phyloP scores from a whole-genome alignment of 106 monocot species.

The Allium sativum region DNA sequence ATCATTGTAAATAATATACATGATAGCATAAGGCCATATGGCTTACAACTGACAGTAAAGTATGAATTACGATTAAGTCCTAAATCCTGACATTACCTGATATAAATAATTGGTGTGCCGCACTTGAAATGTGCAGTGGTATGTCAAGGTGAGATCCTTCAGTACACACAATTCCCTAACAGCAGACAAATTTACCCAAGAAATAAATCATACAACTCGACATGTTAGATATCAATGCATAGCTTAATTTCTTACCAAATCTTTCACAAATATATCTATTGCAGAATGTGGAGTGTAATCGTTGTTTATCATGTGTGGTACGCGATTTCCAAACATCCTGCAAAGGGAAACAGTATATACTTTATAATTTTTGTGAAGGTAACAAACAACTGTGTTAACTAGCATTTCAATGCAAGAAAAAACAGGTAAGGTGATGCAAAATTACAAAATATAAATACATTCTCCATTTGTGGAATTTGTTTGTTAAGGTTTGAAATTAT shows the following conservation, averaged over 20 bases:
- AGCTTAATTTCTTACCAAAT: constrained; percentile 49
- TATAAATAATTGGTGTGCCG: constrained; percentile 81
- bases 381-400: not conserved
- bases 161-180: constrained; percentile 74
- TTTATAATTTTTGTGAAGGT: not conserved
- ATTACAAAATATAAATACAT: too few species aligned
- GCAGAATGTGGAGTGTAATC: constrained; percentile 94
- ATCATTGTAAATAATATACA: too few species aligned
- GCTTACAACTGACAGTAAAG: too few species aligned
- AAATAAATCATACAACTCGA: not conserved
- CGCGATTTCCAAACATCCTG: constrained; percentile 99
- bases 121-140: constrained; percentile 64
- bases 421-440: too few species aligned
- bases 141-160: constrained; percentile 56
- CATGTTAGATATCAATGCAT: not conserved
- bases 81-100: constrained; percentile 38
- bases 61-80: too few species aligned
- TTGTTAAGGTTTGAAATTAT: too few species aligned
- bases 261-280: constrained; percentile 96
- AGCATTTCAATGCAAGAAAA: too few species aligned
- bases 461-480: too few species aligned
- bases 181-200: not conserved
- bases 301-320: constrained; percentile 92
- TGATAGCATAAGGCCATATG: too few species aligned
- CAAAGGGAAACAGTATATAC: constrained; percentile 4